Percentiles rank a stretch among this genome's conserved stretches.
These are phyloP conservation scores for Vairimorpha apis DNA, from an alignment of 371 early-diverging fungal genomes.

Conservation along the genomic window DNA sequence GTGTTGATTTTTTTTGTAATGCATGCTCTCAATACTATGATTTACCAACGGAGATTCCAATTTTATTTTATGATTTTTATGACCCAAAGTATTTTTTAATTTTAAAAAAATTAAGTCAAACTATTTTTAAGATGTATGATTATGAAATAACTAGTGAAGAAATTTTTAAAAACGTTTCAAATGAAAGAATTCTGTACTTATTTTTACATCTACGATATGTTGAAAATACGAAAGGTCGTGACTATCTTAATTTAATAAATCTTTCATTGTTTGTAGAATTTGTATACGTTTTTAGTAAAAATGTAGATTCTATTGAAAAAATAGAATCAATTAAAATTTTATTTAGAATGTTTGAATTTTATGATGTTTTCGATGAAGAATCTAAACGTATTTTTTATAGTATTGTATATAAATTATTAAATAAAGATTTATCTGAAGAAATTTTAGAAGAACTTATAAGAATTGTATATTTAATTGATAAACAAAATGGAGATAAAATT, in stretches of 20 bases:
- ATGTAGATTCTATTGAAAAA: background rate
- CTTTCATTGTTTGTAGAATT: conserved; percentile 24
- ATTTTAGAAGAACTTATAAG: conserved; percentile 27
- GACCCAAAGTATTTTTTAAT: background rate
- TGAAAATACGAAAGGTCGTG: conserved; percentile 44
- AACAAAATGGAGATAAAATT: conserved; percentile 21
- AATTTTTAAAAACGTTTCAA: background rate
- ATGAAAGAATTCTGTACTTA: conserved; percentile 3
- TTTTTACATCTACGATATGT: conserved; percentile 11
- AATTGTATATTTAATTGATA: conserved; percentile 14
- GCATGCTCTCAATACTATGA: background rate
- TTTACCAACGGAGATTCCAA: background rate
- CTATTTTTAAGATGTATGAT: conserved; percentile 19
- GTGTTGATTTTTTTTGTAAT: conserved; percentile 12
- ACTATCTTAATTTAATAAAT: conserved; percentile 27
- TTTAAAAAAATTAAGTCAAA: conserved; percentile 12
- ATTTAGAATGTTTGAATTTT: conserved; percentile 44
- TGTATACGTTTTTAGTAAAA: conserved; percentile 25
- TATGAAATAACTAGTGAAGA: background rate
- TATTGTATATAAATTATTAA: conserved; percentile 42
- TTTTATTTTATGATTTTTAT: conserved; percentile 24
- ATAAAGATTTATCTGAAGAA: conserved; percentile 2
- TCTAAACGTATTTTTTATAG: conserved; percentile 25
- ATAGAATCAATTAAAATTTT: conserved; percentile 22
- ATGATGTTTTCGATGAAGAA: conserved; percentile 48